Evolutionary conservation across 2,329 filamentous ascomycete genomes (phyloP).

Genomic region (Trichoderma sp.): DNA sequence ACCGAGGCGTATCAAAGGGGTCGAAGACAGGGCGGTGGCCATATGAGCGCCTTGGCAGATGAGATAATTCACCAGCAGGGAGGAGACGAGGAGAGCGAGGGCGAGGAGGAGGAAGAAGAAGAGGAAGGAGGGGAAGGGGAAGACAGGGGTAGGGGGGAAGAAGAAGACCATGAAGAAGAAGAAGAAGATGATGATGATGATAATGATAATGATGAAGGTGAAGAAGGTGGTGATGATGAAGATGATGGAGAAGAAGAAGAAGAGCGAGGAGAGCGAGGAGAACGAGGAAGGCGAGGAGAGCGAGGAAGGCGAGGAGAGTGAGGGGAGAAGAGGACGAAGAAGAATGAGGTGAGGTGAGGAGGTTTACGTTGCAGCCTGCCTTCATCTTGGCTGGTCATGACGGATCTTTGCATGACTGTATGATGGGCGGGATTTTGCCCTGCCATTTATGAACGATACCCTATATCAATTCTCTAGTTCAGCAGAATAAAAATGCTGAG

Average conservation of each 20-base stretch:
- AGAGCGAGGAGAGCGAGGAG: conserved; percentile 22
- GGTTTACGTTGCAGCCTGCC: not conserved
- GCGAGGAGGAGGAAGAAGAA: conserved; percentile 16
- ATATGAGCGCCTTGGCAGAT: conserved; percentile 34
- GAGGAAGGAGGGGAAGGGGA: no score
- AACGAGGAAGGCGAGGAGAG: conserved; percentile 2
- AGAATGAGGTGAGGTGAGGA: not conserved
- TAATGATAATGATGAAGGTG: no score
- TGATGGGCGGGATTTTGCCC: not conserved
- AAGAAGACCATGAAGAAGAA: no score
- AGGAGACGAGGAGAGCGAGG: conserved; percentile 27
- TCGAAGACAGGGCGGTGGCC: conserved; percentile 35
- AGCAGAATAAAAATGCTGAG: not conserved
- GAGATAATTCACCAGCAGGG: conserved; percentile 33
- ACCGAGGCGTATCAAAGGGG: conserved; percentile 49
- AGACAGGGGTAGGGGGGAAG: no score
- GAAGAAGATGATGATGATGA: no score
- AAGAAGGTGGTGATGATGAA: no score
- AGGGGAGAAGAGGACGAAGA: conserved; percentile 21
- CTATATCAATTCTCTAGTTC: not conserved
- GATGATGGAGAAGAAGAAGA: conserved; percentile 31
- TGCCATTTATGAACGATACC: conserved; percentile 10
- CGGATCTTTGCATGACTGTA: not conserved
- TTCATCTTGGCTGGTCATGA: not conserved
- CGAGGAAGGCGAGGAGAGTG: conserved; percentile 28